Evolutionary conservation across 805 yeast genomes (phyloP).

Genomic region (Sugiyamaella mastotermitis): DNA sequence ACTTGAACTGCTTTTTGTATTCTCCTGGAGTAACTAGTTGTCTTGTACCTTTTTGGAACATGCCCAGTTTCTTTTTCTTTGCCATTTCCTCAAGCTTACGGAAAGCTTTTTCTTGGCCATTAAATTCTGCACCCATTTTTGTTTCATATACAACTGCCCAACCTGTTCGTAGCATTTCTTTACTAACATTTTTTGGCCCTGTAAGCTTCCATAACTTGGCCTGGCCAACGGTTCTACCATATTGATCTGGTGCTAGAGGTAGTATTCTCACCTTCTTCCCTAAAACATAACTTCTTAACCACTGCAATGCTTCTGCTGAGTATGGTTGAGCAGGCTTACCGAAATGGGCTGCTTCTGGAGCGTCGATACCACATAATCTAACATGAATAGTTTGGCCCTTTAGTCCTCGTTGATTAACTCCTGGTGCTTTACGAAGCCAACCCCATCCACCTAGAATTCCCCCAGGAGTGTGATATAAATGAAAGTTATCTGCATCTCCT

Average conservation of each 20-base stretch:
- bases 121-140: constrained; percentile 76
- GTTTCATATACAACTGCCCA: constrained; percentile 86
- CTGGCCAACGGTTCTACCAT: constrained; percentile 79
- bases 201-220: constrained; percentile 56
- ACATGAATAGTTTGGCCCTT: constrained; percentile 70
- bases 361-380: constrained; percentile 89
- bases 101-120: constrained; percentile 61
- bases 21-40: constrained; percentile 69
- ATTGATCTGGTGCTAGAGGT: constrained; percentile 81
- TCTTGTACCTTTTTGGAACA: constrained; percentile 52
- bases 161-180: constrained; percentile 80
- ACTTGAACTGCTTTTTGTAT: constrained; percentile 45
- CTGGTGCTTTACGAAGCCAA: constrained; percentile 70
- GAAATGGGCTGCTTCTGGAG: constrained; percentile 92
- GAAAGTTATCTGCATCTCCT: constrained; percentile 94
- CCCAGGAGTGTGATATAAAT: constrained; percentile 90
- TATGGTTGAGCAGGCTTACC: constrained; percentile 90
- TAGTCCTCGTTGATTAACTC: constrained; percentile 37
- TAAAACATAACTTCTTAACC: constrained; percentile 63
- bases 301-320: constrained; percentile 74
- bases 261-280: constrained; percentile 68
- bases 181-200: constrained; percentile 74
- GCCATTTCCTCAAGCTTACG: constrained; percentile 57
- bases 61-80: constrained; percentile 49
- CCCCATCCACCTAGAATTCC: constrained; percentile 90